Base-by-base conservation (phyloP, 2,329 filamentous ascomycete species). In the Didymella pomorum region DNA sequence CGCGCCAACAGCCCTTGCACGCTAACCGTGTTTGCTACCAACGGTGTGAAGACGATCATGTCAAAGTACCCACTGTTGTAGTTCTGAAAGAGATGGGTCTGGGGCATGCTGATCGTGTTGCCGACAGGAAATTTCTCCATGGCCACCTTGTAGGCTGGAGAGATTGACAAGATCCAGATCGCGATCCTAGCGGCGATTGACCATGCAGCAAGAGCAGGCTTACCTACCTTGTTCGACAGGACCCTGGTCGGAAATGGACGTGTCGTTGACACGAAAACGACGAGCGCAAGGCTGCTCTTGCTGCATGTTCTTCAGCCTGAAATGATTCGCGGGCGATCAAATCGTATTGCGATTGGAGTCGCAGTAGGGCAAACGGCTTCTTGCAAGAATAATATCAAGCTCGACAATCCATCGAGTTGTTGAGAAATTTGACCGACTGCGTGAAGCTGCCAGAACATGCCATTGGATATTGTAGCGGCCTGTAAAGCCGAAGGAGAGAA, bases 151-250 rank as follows among this genome's bases (percentile, higher is more conserved):
- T 42, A 20, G 28, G n/a, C 7, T 52, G 48, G 42, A 52, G 47
- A 46, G 7, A 28, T 35, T 21, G 35, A 18, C n/a, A 25, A 20
- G 42, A 56, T 51, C 29, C 33, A 29, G 10, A 48, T 53, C 31
- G 20, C 31, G 41, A 58, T 54, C 31, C 39, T 54, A 58, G 50
- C 51, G 56, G 20, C 33, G 45, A 46, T 53, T 46, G 33, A 31
- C 11, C 18, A 53, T 47, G 43, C 35, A 11, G 42, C n/a, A 14
- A 12, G 4, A n/a, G n/a, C n/a, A n/a, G n/a, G 16, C 18, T 44
- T 23, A 20, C n/a, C 11, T 42, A 16, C 20, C 39, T 42, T 39
- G n/a, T 18, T 18, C 7, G 37, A 20, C 37, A 10, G 20, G 20
- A 41, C 20, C 20, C 20, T 23, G 11, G 18, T 14, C 37, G 37